Percentiles rank a stretch among this genome's conserved stretches.
These are phyloP conservation scores for Leptographium wingfieldii DNA, from an alignment of 2,329 filamentous ascomycete species.

Conservation along the genomic window DNA sequence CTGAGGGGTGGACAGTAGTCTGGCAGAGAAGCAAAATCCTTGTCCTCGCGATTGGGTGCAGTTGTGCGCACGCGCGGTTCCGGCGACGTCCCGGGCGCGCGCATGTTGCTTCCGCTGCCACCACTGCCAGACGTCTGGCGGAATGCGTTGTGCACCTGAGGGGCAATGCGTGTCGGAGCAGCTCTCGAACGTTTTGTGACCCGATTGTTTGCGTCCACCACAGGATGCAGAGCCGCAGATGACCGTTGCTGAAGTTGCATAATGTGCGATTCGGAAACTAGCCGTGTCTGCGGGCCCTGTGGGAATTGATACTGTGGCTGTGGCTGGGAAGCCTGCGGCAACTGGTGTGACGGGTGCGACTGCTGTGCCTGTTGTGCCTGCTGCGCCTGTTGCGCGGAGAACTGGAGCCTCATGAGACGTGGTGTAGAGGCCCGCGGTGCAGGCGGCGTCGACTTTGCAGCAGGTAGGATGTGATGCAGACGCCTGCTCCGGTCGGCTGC, in stretches of 20 bases:
- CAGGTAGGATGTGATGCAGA: slow-evolving; percentile 29
- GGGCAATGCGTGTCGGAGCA: slow-evolving; percentile 15
- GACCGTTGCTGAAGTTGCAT: background rate
- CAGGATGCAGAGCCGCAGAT: background rate
- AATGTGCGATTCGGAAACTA: background rate
- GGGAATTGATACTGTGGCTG: background rate
- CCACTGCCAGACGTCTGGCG: slow-evolving; percentile 1
- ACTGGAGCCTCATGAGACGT: slow-evolving; percentile 4
- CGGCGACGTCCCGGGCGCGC: slow-evolving; percentile 6
- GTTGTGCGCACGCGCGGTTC: slow-evolving; percentile 28
- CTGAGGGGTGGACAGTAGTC: slow-evolving; percentile 60
- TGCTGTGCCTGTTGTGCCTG: slow-evolving; percentile 19
- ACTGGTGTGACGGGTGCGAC: slow-evolving; percentile 21
- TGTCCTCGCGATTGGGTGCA: slow-evolving; percentile 65
- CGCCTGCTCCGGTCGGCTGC: slow-evolving; percentile 23
- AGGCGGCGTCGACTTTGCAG: background rate
- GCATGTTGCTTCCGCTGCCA: background rate
- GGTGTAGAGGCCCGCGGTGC: slow-evolving; percentile 6
- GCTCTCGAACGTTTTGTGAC: slow-evolving; percentile 6
- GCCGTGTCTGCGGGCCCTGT: background rate
- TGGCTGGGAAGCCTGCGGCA: slow-evolving; percentile 1
- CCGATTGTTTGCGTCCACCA: slow-evolving; percentile 1
- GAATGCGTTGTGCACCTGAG: slow-evolving; percentile 1
- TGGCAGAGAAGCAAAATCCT: slow-evolving; percentile 59
- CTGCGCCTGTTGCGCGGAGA: slow-evolving; percentile 17